These are phyloP conservation scores for Pleodorina starrii DNA, from an alignment of 139 green algal genomes.

Conservation along the genomic window DNA sequence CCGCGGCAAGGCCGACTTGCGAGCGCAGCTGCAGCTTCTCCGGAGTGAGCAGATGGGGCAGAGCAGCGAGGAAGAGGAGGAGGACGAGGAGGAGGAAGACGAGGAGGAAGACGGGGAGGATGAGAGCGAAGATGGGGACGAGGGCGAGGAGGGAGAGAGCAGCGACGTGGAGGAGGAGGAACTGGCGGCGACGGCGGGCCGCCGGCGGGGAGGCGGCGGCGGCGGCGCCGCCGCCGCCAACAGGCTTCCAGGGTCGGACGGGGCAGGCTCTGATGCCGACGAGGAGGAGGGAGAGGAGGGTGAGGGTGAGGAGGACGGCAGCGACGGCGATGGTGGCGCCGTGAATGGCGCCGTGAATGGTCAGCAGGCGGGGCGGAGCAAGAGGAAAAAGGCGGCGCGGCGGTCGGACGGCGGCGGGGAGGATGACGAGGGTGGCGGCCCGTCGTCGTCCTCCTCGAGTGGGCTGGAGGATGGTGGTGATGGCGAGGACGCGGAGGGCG, in stretches of 20 bases:
- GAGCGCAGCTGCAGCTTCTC: conserved; percentile 13
- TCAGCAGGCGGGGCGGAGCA: too few relatives aligned
- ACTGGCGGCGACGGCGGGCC: not conserved
- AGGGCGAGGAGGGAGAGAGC: not conserved
- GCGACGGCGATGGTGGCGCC: not conserved
- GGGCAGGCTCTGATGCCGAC: too few relatives aligned
- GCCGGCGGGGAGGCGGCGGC: too few relatives aligned
- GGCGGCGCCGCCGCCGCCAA: too few relatives aligned
- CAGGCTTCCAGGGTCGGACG: too few relatives aligned
- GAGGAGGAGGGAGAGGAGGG: not conserved
- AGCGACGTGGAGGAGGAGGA: too few relatives aligned
- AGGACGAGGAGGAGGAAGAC: conserved; percentile 15
- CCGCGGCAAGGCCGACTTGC: not conserved
- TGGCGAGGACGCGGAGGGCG: conserved; percentile 5
- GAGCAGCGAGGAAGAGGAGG: not conserved
- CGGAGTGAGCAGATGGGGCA: conserved; percentile 24
- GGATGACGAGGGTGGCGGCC: not conserved
- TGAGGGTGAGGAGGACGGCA: not conserved
- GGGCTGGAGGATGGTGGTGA: not conserved
- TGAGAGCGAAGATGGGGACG: not conserved
- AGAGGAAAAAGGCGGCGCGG: too few relatives aligned
- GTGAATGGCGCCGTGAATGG: not conserved
- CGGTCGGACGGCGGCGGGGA: not conserved
- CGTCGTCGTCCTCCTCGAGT: not conserved
- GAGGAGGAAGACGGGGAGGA: not conserved